phyloP scores from a whole-genome alignment of 352 stramenopile species.

The Phytophthora melonis region DNA sequence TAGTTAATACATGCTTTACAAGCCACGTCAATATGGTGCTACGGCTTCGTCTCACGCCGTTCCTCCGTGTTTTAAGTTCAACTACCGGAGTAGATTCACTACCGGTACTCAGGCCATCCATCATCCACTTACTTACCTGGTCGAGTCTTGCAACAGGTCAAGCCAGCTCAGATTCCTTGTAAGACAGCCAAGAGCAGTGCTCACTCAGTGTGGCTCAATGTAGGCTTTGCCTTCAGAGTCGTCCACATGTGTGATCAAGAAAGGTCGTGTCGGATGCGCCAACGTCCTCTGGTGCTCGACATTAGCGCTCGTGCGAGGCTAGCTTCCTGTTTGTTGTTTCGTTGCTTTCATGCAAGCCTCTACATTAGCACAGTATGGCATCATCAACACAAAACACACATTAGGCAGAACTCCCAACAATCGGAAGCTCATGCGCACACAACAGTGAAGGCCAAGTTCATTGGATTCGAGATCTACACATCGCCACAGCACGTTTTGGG shows the following conservation, averaged over 20 bases:
- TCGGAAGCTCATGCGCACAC: conserved; percentile 31
- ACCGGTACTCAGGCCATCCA: neutral
- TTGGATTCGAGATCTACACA: conserved; percentile 55
- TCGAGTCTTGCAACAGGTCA: neutral
- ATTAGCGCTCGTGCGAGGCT: neutral
- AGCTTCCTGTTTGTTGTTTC: conserved; percentile 31
- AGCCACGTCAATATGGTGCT: conserved; percentile 6
- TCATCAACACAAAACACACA: conserved; percentile 35
- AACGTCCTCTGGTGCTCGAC: conserved; percentile 4
- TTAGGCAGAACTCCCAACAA: conserved; percentile 29
- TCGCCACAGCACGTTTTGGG: conserved; percentile 47
- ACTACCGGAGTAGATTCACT: neutral
- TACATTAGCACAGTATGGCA: conserved; percentile 43
- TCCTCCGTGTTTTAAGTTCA: neutral
- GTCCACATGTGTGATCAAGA: conserved; percentile 5
- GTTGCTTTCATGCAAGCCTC: conserved; percentile 31
- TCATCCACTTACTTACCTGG: conserved; percentile 24
- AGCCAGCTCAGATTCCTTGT: neutral
- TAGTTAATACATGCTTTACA: neutral
- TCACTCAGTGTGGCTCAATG: neutral
- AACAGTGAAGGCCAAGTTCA: conserved; percentile 51
- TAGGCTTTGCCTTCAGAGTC: neutral
- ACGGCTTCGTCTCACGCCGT: neutral
- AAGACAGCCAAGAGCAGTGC: neutral
- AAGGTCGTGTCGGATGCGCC: neutral